Percentiles rank a stretch among this genome's conserved stretches.
These are phyloP conservation scores for Tulasnella calospora DNA, from an alignment of 768 basidiomycete genomes.

Conservation along the genomic window DNA sequence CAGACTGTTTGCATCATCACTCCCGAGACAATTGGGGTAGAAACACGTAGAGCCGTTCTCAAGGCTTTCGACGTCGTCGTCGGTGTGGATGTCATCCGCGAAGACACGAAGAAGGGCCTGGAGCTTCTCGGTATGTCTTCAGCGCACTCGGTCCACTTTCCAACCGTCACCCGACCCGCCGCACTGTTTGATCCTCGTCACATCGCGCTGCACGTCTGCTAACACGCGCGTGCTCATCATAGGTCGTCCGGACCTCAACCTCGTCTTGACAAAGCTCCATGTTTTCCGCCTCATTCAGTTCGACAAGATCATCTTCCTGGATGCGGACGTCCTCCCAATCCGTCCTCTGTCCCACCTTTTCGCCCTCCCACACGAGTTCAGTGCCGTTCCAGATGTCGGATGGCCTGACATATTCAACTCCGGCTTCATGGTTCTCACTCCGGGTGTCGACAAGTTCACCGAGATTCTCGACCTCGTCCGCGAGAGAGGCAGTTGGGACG, in stretches of 20 bases:
- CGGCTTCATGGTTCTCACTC: constrained; percentile 83
- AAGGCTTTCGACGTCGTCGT: constrained; percentile 78
- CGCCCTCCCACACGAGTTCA: constrained; percentile 70
- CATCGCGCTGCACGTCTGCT: not conserved
- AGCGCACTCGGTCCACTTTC: not conserved
- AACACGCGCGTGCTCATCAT: constrained; percentile 18
- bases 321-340: constrained; percentile 85
- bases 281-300: constrained; percentile 87
- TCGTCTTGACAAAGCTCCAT: constrained; percentile 94
- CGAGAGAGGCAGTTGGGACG: constrained; percentile 87
- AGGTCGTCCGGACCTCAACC: constrained; percentile 92
- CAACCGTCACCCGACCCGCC: constrained; percentile 5
- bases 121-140: constrained; percentile 70
- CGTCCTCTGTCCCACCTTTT: constrained; percentile 93
- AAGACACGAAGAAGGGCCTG: constrained; percentile 60
- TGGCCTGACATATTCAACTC: constrained; percentile 99
- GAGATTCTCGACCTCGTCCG: constrained; percentile 66
- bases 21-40: constrained; percentile 85
- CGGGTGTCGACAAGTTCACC: constrained; percentile 76
- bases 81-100: constrained; percentile 84
- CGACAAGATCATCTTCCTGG: constrained; percentile 81
- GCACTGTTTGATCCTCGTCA: not conserved
- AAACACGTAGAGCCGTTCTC: constrained; percentile 71
- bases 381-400: constrained; percentile 93
- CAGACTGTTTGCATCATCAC: constrained; percentile 88